Conservation (phyloP, 805 yeast genomes). For the Ogataea saltuana region DNA sequence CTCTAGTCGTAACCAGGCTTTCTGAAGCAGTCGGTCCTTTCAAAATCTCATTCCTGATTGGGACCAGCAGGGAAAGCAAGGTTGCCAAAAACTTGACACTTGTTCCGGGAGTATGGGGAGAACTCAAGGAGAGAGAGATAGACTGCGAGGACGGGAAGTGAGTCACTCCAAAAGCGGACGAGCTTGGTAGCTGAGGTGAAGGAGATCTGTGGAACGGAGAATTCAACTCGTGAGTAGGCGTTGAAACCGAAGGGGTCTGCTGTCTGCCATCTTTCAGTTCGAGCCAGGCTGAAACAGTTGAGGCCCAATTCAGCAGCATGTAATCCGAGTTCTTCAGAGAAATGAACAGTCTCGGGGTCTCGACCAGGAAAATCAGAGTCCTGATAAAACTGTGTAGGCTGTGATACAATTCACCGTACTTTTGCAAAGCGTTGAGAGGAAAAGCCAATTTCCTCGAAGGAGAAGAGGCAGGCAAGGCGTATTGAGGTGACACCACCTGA, state of each 20-base stretch:
- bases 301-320: slow-evolving; percentile 50
- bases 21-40: slow-evolving; percentile 34
- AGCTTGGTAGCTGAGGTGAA: slow-evolving; percentile 6
- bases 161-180: slow-evolving; percentile 1
- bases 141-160: slow-evolving; percentile 1
- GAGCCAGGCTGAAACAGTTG: slow-evolving; percentile 53
- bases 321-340: slow-evolving; percentile 42
- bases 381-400: slow-evolving; percentile 40
- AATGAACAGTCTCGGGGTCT: slow-evolving; percentile 49
- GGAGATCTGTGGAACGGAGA: slow-evolving; percentile 12
- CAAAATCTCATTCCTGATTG: slow-evolving; percentile 38
- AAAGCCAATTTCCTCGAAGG: slow-evolving; percentile 36
- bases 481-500: background rate
- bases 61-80: slow-evolving; percentile 46
- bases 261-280: slow-evolving; percentile 50
- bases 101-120: slow-evolving; percentile 1
- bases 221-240: slow-evolving; percentile 9
- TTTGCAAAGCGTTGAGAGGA: slow-evolving; percentile 41
- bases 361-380: slow-evolving; percentile 40
- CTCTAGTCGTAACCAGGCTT: slow-evolving; percentile 38
- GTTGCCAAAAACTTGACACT: slow-evolving; percentile 46
- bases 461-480: background rate
- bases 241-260: background rate
- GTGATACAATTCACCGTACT: slow-evolving; percentile 44
- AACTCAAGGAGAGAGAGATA: background rate